These are phyloP conservation scores for Gynochthodes officinalis DNA, from an alignment of 257 asterid genomes.

Conservation along the genomic window DNA sequence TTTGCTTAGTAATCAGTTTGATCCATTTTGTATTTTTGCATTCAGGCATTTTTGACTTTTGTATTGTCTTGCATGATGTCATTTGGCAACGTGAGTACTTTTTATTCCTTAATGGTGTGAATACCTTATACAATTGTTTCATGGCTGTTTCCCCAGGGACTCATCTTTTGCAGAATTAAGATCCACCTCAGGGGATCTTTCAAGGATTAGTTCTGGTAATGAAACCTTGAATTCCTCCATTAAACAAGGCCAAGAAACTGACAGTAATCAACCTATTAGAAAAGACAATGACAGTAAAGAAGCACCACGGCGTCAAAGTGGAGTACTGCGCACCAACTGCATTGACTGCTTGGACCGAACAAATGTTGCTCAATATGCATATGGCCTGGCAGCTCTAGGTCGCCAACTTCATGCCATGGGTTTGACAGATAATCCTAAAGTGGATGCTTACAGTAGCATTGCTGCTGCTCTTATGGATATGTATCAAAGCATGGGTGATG, in stretches of 20 bases:
- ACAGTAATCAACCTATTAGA: conserved; percentile 36
- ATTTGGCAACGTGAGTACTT: background rate
- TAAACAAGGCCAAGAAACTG: conserved; percentile 64
- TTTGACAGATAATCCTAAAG: conserved; percentile 76
- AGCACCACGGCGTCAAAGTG: conserved; percentile 74
- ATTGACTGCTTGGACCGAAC: conserved; percentile 98
- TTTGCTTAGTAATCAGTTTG: background rate
- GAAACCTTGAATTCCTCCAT: conserved; percentile 41
- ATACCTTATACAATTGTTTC: background rate
- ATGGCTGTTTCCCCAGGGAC: conserved; percentile 51
- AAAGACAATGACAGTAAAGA: conserved; percentile 36
- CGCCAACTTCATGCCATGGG: conserved; percentile 92
- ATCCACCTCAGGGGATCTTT: conserved; percentile 59
- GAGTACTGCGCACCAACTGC: conserved; percentile 98
- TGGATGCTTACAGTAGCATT: conserved; percentile 93
- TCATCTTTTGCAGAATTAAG: conserved; percentile 73
- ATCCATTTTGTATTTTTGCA: background rate
- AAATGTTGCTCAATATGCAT: conserved; percentile 97
- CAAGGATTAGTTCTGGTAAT: conserved; percentile 50
- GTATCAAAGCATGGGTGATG: conserved; percentile 99
- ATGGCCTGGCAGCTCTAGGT: conserved; percentile 94
- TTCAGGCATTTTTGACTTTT: background rate
- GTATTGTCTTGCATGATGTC: background rate
- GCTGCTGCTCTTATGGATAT: conserved; percentile 99
- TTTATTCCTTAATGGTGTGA: background rate